phyloP scores from a whole-genome alignment of 306 rosid species.

The Alnus rubra region DNA sequence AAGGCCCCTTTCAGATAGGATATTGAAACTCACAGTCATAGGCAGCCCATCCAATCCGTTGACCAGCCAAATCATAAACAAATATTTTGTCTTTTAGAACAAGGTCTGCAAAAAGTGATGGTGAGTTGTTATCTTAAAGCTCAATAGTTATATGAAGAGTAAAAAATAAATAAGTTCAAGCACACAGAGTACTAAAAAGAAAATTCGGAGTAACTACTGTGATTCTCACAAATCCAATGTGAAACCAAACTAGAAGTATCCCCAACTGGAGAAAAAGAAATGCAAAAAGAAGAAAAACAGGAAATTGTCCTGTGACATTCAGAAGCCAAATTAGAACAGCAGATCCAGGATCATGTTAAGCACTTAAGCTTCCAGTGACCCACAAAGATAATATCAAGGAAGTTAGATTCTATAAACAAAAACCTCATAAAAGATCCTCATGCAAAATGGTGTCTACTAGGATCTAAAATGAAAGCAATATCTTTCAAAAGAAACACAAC shows the following conservation, averaged over 20 bases:
- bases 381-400: neutral
- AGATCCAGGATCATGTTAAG: too few relatives aligned
- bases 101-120: constrained; percentile 62
- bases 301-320: neutral
- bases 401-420: neutral
- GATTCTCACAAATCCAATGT: neutral
- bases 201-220: neutral
- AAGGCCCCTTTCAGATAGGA: constrained; percentile 12
- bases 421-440: neutral
- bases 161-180: constrained; percentile 14
- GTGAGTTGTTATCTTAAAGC: constrained; percentile 23
- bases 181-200: neutral
- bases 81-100: constrained; percentile 86
- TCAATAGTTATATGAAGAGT: neutral
- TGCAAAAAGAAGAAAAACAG: neutral
- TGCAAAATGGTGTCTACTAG: neutral
- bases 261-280: neutral
- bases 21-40: constrained; percentile 83
- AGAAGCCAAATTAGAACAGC: constrained; percentile 1
- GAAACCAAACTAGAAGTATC: neutral
- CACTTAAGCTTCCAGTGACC: neutral
- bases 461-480: neutral
- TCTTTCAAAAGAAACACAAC: neutral
- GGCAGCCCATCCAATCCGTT: constrained; percentile 92
- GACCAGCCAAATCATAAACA: constrained; percentile 84